phyloP scores from a whole-genome alignment of 441 rosid species.

The Hura crepitans region DNA sequence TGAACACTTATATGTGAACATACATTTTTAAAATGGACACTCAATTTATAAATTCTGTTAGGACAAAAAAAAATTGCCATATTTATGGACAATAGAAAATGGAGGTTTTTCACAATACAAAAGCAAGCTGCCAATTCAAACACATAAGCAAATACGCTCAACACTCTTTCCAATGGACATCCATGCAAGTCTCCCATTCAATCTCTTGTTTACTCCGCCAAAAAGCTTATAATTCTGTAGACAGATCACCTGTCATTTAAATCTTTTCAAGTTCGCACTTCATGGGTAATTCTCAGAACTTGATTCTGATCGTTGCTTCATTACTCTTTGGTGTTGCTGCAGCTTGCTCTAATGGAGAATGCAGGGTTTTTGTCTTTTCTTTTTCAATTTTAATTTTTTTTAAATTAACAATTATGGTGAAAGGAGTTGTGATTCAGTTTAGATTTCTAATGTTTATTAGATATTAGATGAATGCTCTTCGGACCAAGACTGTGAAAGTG shows the following conservation, averaged over 20 bases:
- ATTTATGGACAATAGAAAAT: too few relatives aligned
- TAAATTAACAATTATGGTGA: background rate
- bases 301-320: slow-evolving; percentile 17
- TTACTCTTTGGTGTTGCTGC: slow-evolving; percentile 20
- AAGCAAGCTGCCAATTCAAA: slow-evolving; percentile 1
- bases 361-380: slow-evolving; percentile 28
- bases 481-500: slow-evolving; percentile 56
- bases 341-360: slow-evolving; percentile 35
- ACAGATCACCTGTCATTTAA: too few relatives aligned
- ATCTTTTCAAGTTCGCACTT: slow-evolving; percentile 1
- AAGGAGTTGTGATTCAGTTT: background rate
- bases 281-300: slow-evolving; percentile 31
- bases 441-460: slow-evolving; percentile 22
- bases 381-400: background rate
- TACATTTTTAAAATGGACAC: too few relatives aligned
- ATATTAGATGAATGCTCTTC: slow-evolving; percentile 48
- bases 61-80: too few relatives aligned
- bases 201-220: too few relatives aligned
- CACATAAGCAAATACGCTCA: slow-evolving; percentile 2
- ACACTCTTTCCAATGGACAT: slow-evolving; percentile 14
- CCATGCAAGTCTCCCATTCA: too few relatives aligned
- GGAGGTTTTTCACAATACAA: too few relatives aligned
- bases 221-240: too few relatives aligned
- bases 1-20: too few relatives aligned
- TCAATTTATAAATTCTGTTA: too few relatives aligned